Evolutionary conservation across 768 basidiomycete genomes (phyloP), one percentile per base, ranked within the genome.

Genomic region (Mycena epipterygia): DNA sequence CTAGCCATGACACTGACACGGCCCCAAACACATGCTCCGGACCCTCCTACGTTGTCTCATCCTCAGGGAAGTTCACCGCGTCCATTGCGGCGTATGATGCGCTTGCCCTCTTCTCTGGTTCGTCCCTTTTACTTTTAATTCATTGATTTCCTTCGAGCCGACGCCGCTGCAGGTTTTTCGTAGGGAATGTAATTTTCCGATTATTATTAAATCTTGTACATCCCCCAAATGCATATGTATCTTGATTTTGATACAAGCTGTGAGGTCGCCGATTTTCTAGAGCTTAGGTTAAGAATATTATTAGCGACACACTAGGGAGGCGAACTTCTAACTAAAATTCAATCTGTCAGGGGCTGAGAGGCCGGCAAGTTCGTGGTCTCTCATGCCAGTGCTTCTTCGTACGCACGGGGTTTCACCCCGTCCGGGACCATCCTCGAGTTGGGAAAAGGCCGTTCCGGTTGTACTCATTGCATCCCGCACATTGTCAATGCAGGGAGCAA

Each of bases 1-100:
- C 37, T 58, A 70, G 60, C 44, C 62, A 70, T 27, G 68, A 58
- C 56, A 70, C 68, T 33, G 56, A 64, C 56, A 64, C 56, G 16
- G 35, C 46, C 56, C 62, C 68, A 44, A 64, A 6, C 13, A 64
- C 62, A 33, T 70, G 68, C 56, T 64, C 61, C 32, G 68, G 68
- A 37, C 68, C 61, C 29, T 63, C 60, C 25, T 63, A 63, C 35
- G 39, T 57, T 55, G 68, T 70, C 39, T 70, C 68, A 27, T 49
- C 52, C 32, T 60, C 60, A 14, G 68, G 68, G 12, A 4, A 56
- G 46, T 70, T 70, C 56, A 57, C 68, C 27, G 68, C 68, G 17
- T 70, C 68, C 37, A 44, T 70, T 58, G 62, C 48, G 37, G 44
- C 62, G 39, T 58, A 57, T 53, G 62, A 70, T 57, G 68, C 68